Base-by-base conservation (phyloP, 495 filamentous ascomycete species). In the Penicillium bovifimosum region DNA sequence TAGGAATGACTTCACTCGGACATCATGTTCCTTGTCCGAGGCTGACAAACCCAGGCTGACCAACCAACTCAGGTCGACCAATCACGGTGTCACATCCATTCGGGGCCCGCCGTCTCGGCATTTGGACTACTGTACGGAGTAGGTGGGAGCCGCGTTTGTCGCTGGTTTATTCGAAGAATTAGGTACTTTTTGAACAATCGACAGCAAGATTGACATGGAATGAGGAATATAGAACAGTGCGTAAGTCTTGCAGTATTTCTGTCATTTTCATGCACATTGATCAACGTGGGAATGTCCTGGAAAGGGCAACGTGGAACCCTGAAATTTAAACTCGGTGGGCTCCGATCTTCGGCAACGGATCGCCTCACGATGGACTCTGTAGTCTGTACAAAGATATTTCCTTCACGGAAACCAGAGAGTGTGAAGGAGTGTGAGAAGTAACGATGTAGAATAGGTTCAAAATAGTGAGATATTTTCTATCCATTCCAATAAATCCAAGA, bases 341-440 rank as follows among this genome's bases (percentile, higher is more conserved):
- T 55, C 53, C 53, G 53, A 55, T 55, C 17, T 10, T 55, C 58
- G 58, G 58, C 50, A 54, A 36, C 7, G 20, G 44, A 35, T 14
- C 32, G 17, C 6, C 18, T 28, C 14, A 17, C 14, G 2, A 9
- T 27, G n/a, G n/a, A n/a, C n/a, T n/a, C n/a, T n/a, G n/a, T n/a
- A n/a, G n/a, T n/a, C n/a, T n/a, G 9, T 36, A 17, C 6, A 29
- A n/a, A 13, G 20, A n/a, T 35, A 47, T 1, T 16, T 4, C 27
- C 4, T 24, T 4, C 20, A 2, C 20, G 4, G 4, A 24, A 24
- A 16, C 6, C n/a, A n/a, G n/a, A n/a, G n/a, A 24, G 16, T 41
- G 2, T n/a, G 9, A 7, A 36, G 16, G 0, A 1, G 33, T 16
- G 36, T 28, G 34, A 41, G 38, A 5, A n/a, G 9, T 10, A 17